Evolutionary conservation across 306 rosid species (phyloP).

Genomic region (Argentina anserina): DNA sequence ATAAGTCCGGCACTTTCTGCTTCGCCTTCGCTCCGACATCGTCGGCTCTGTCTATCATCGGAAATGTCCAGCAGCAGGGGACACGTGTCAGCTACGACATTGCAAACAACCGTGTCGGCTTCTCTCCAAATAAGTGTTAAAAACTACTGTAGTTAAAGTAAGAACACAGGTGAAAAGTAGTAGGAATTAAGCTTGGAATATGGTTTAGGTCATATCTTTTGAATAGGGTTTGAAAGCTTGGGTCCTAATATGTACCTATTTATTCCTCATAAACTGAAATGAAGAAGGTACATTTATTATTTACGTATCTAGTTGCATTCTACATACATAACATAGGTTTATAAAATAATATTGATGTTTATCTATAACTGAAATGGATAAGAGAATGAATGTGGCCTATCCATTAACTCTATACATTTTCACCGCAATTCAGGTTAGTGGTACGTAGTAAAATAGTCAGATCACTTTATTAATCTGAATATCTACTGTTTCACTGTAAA

Average conservation of each 20-base stretch:
- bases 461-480: too few relatives aligned
- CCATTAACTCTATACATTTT: not conserved
- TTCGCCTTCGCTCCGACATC: slow-evolving; percentile 89
- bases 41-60: slow-evolving; percentile 60
- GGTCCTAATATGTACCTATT: not conserved
- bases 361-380: not conserved
- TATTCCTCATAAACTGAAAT: slow-evolving; percentile 2
- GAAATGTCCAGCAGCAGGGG: slow-evolving; percentile 95
- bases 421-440: too few relatives aligned
- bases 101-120: slow-evolving; percentile 50
- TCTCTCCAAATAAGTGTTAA: slow-evolving; percentile 69
- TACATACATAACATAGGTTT: not conserved
- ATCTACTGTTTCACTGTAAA: too few relatives aligned
- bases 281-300: not conserved
- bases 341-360: not conserved
- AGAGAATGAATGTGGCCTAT: slow-evolving; percentile 5
- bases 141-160: not conserved
- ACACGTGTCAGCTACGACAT: slow-evolving; percentile 87
- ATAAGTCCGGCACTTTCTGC: slow-evolving; percentile 56
- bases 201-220: too few relatives aligned
- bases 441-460: too few relatives aligned
- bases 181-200: not conserved
- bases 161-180: not conserved
- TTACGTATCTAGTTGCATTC: not conserved
- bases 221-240: not conserved